phyloP scores from a whole-genome alignment of 2,329 filamentous ascomycete species.

The Rhexocercosporidium sp. region DNA sequence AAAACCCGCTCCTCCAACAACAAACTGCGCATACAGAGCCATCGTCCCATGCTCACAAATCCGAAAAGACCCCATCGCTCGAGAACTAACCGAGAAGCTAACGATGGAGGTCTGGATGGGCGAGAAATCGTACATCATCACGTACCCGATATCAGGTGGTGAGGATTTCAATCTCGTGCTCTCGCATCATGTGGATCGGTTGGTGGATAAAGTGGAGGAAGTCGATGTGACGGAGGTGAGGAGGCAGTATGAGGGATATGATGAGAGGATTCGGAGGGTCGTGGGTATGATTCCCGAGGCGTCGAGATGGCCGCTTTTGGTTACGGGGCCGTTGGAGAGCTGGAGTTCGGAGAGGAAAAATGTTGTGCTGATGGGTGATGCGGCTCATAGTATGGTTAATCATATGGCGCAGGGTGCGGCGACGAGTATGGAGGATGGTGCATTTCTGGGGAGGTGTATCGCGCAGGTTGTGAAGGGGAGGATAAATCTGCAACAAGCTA shows the following conservation, averaged over 20 bases:
- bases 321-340: constrained; percentile 47
- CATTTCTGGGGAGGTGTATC: constrained; percentile 47
- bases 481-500: constrained; percentile 43
- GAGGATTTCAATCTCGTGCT: constrained; percentile 50
- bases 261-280: constrained; percentile 48
- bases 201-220: constrained; percentile 43
- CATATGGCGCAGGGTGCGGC: constrained; percentile 52
- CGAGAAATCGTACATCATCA: constrained; percentile 48
- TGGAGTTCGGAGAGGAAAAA: constrained; percentile 50
- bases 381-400: constrained; percentile 49
- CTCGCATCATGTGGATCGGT: constrained; percentile 46
- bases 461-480: constrained; percentile 43
- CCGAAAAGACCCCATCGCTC: constrained; percentile 46
- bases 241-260: constrained; percentile 48
- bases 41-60: constrained; percentile 50
- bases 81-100: constrained; percentile 43
- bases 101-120: constrained; percentile 53
- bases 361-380: constrained; percentile 51
- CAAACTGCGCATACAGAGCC: constrained; percentile 51
- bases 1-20: constrained; percentile 46
- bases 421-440: constrained; percentile 52
- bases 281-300: constrained; percentile 34
- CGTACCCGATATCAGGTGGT: constrained; percentile 48
- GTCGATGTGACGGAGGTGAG: constrained; percentile 47
- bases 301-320: constrained; percentile 49